Conservation (phyloP, 441 rosid species). For the Erodium moschatum region DNA sequence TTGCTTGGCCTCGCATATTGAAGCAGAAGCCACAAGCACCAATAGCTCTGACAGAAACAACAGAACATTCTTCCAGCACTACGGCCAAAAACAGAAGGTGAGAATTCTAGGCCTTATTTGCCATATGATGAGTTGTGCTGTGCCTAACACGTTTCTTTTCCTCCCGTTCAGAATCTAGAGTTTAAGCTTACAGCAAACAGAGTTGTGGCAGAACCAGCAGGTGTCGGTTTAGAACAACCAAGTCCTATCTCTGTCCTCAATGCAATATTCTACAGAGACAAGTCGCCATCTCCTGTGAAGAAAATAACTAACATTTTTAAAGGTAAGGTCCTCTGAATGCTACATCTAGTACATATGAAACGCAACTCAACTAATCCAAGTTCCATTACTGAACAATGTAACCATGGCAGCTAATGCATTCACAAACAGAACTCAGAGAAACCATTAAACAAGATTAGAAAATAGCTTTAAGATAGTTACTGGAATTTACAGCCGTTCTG, state of each 20-base stretch:
- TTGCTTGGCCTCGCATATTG: conserved; percentile 45
- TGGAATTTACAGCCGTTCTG: not conserved
- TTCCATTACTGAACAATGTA: not conserved
- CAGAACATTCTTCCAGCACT: conserved; percentile 27
- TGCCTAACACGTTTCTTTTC: conserved; percentile 20
- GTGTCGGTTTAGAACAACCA: conserved; percentile 60
- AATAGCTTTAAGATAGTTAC: not conserved
- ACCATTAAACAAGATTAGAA: not conserved
- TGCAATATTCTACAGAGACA: conserved; percentile 59
- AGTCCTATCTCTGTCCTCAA: conserved; percentile 94
- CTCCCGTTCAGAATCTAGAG: conserved; percentile 39
- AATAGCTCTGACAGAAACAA: conserved; percentile 39
- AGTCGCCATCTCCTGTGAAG: conserved; percentile 73
- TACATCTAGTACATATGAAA: not conserved
- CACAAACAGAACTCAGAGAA: conserved; percentile 1
- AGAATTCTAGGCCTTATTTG: conserved; percentile 17
- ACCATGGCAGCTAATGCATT: not conserved
- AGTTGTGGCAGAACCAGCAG: conserved; percentile 29
- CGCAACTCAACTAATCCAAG: not conserved
- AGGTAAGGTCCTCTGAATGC: conserved; percentile 37
- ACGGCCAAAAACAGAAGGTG: conserved; percentile 38
- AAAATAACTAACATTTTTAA: conserved; percentile 49
- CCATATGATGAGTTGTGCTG: not conserved
- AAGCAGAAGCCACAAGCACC: conserved; percentile 37
- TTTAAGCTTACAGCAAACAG: conserved; percentile 31